A percentile compares a stretch with the other conserved stretches of the same genome.
These are phyloP conservation scores for Decorospora gaudefroyi DNA, from an alignment of 2,329 filamentous ascomycete genomes.

Conservation along the genomic window DNA sequence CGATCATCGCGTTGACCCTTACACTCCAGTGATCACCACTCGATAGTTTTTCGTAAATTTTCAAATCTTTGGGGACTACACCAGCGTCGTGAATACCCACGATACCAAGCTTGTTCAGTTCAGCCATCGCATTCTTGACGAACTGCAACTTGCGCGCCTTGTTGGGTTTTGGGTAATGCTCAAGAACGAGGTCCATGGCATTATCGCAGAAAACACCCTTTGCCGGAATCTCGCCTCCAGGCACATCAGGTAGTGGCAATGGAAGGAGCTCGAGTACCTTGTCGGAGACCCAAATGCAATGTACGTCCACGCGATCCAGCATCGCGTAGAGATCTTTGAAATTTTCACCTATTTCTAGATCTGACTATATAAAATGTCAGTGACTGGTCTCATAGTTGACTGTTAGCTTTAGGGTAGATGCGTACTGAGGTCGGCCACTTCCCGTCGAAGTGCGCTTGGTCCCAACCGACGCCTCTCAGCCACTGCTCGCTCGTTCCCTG, in stretches of 20 bases:
- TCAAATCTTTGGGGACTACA: slow-evolving; percentile 59
- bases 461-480: slow-evolving; percentile 72
- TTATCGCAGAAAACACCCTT: slow-evolving; percentile 75
- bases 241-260: slow-evolving; percentile 53
- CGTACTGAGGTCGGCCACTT: slow-evolving; percentile 67
- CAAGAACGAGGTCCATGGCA: slow-evolving; percentile 66
- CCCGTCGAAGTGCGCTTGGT: slow-evolving; percentile 66
- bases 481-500: slow-evolving; percentile 62
- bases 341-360: slow-evolving; percentile 58
- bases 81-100: slow-evolving; percentile 73
- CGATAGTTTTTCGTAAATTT: slow-evolving; percentile 60
- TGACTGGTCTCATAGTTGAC: neutral
- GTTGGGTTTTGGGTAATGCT: slow-evolving; percentile 62
- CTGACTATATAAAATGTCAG: slow-evolving; percentile 50
- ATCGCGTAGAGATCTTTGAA: slow-evolving; percentile 66
- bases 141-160: slow-evolving; percentile 59
- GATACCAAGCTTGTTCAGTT: slow-evolving; percentile 66
- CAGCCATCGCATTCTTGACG: slow-evolving; percentile 63
- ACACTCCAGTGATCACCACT: slow-evolving; percentile 61
- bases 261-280: slow-evolving; percentile 66
- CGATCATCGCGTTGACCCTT: slow-evolving; percentile 70
- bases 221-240: slow-evolving; percentile 69
- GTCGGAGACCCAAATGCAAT: slow-evolving; percentile 71
- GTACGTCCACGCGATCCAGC: slow-evolving; percentile 71
- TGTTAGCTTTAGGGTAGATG: slow-evolving; percentile 15